Base-by-base conservation (phyloP, 140 eudicot genomes). In the Ambrosia hybrid region DNA sequence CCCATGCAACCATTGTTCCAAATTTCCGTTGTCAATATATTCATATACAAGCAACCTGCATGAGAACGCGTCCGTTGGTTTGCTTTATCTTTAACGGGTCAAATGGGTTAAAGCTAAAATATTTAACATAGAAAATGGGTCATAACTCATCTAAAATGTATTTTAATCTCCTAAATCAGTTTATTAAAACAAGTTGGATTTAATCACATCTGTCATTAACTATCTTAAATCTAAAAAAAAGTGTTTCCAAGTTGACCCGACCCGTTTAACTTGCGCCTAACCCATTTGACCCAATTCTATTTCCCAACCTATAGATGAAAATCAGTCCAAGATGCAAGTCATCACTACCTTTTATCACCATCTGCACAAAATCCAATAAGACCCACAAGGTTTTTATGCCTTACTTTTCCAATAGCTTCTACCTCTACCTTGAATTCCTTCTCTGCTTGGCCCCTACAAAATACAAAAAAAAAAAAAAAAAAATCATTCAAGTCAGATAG, bases 351-450 rank as follows among this genome's bases (percentile, higher is more conserved):
- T 73, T 79, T 81, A 77, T 88, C 80, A 57, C 97, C 98, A 58
- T 93, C 97, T 30, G 87, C 96, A 67, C 98, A 93, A 69, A 82
- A 93, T 57, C 98, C 98, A 64, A 90, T 61, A 11, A 93, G 85
- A 76, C 98, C 92, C 65, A 90, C 97, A 51, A 93, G 92, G 80
- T 93, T 93, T 79, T 93, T 93, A 79, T 93, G 98, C 59, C 95
- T 85, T 64, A 93, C 97, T 93, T 90, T 93, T 9, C 98, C 98
- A 58, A 93, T 93, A 45, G 98, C 98, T 78, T 93, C 98, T 71
- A 93, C 98, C 83, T 93, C 98, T 78, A 93, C 98, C 85, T 88
- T 90, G 55, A 93, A 93, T 77, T 93, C 98, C 78, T 85, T 90
- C 77, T 90, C 96, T 56, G 98, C 98, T 73, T 93, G 98, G 46